These are phyloP conservation scores for Entomophthora muscae DNA, from an alignment of 371 early-diverging fungal genomes.

Conservation along the genomic window DNA sequence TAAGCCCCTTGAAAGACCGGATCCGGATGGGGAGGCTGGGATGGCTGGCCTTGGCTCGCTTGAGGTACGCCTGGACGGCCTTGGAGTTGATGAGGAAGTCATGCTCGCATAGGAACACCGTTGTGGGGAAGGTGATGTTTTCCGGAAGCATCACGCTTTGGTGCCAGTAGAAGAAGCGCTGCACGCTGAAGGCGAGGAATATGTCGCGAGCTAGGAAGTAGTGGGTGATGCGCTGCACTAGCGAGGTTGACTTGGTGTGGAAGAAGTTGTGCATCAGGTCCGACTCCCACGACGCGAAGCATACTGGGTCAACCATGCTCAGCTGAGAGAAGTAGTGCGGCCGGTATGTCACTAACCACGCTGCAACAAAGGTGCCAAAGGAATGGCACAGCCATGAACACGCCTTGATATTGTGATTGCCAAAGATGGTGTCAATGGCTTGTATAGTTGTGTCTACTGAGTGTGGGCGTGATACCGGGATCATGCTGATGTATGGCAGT, in stretches of 20 bases:
- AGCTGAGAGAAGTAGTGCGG: background rate
- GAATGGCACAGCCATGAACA: background rate
- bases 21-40: background rate
- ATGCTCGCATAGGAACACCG: background rate
- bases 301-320: background rate
- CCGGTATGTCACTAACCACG: background rate
- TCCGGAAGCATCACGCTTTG: background rate
- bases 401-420: background rate
- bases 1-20: background rate
- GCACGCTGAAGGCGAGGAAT: background rate
- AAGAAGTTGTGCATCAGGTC: background rate
- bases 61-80: background rate
- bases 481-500: conserved; percentile 2
- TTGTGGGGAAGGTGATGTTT: background rate
- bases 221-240: background rate
- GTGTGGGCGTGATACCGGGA: background rate
- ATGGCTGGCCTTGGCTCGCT: background rate
- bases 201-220: background rate
- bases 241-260: no score
- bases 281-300: background rate
- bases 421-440: background rate
- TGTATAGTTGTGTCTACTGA: background rate
- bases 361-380: background rate
- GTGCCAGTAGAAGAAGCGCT: background rate
- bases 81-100: conserved; percentile 3